A percentile compares a stretch with the other conserved stretches of the same genome.
Conservation (phyloP, 768 basidiomycete species). For the Asterophora lycoperdoides region DNA sequence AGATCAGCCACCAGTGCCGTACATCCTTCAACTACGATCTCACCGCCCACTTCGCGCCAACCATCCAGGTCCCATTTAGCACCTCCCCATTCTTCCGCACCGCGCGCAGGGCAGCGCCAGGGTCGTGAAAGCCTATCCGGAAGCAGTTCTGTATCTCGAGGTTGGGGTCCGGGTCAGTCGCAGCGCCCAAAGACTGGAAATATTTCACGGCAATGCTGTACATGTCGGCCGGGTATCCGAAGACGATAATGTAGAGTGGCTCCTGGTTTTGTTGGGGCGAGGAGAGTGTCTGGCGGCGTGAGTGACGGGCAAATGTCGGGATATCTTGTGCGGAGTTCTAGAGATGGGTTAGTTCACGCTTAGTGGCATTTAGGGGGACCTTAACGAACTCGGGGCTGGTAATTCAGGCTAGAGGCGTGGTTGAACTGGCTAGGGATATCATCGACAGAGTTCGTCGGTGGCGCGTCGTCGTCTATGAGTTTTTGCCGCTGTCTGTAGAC, state of each 20-base stretch:
- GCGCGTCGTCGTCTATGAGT: conserved; percentile 74
- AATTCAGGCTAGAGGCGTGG: conserved; percentile 33
- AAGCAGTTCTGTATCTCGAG: conserved; percentile 77
- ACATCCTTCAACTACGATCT: conserved; percentile 26
- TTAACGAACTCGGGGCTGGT: conserved; percentile 43
- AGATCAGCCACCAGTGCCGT: too few species aligned
- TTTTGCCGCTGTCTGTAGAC: conserved; percentile 51
- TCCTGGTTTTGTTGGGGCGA: conserved; percentile 29
- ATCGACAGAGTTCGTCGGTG: conserved; percentile 69
- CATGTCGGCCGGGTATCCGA: conserved; percentile 84
- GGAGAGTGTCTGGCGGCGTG: conserved; percentile 24
- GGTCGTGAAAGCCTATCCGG: conserved; percentile 66
- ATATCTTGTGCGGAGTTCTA: conserved; percentile 38
- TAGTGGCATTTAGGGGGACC: too few species aligned
- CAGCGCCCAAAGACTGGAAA: conserved; percentile 67
- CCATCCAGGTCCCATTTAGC: conserved; percentile 71
- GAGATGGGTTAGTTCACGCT: conserved; percentile 2
- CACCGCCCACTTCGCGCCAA: conserved; percentile 85
- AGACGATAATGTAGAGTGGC: conserved; percentile 68
- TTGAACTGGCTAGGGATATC: conserved; percentile 64
- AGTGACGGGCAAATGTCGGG: conserved; percentile 36
- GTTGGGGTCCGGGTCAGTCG: conserved; percentile 65
- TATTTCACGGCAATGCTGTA: conserved; percentile 69
- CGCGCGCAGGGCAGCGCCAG: conserved; percentile 73
- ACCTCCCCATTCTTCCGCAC: conserved; percentile 82